Base-by-base conservation (phyloP, 441 rosid genomes). In the Gossypium gossypioides region DNA sequence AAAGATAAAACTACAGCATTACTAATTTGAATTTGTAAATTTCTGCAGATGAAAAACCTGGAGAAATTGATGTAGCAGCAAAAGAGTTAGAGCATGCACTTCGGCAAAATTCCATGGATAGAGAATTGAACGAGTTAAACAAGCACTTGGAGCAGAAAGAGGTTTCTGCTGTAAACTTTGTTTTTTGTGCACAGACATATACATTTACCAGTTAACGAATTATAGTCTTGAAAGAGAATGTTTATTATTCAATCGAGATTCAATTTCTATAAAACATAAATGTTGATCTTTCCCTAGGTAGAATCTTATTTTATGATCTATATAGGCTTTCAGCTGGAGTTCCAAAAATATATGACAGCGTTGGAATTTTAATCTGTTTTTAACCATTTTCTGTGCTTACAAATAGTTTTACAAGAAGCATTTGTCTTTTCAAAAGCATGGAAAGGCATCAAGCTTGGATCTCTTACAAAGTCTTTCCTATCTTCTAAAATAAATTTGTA, bases 91-190 rank as follows among this genome's bases (percentile, higher is more conserved):
- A 84, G 79, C 89, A 89, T 72, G 71, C 81, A 63, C 81, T 89
- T 76, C 71, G 84, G 79, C 84, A 75, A 34, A 84, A 83, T 80
- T 81, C 81, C 55, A 81, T 89, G 93, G 93, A 81, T 21, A 84
- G 80, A 73, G 91, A 89, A 79, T 77, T 89, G 78, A 79, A 77
- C 37, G 91, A 89, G 75, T 72, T 89, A 69, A 86, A 84, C 75
- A 86, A 81, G 76, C 82, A 81, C 63, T 82, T 87, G 79, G 88
- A 89, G 80, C 85, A 87, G 87, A 89, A 89, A 81, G 88, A 89
- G 93, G 93, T 89, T 70, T 69, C 44, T 34, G 40, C 32, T 46
- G 74, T 60, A 71, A 56, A 58, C 54, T 32, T 69, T 77, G 9
- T 70, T 80, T 51, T n/a, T 42, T 40, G 15, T 68, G 46, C 68